These are phyloP conservation scores for Ascochyta pisi DNA, from an alignment of 2,329 filamentous ascomycete species.

Conservation along the genomic window DNA sequence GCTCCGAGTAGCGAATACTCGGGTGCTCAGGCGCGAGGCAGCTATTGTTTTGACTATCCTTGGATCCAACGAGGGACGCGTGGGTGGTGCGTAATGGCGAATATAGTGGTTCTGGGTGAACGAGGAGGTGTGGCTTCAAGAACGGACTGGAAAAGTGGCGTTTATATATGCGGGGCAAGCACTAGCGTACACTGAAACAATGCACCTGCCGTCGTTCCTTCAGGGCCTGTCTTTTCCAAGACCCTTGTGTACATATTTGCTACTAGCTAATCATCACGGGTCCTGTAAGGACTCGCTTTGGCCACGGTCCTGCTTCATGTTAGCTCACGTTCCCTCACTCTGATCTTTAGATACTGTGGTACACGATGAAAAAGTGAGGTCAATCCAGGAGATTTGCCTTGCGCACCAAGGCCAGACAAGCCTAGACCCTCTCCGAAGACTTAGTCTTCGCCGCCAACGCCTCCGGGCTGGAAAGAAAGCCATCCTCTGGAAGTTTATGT, in stretches of 20 bases:
- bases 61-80: background rate
- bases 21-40: no score
- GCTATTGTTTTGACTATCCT: no score
- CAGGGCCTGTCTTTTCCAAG: background rate
- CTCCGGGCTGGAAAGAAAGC: constrained; percentile 25
- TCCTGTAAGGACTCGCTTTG: background rate
- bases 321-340: no score
- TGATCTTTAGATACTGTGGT: no score
- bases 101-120: background rate
- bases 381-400: no score
- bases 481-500: constrained; percentile 40
- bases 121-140: background rate
- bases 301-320: background rate
- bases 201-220: background rate
- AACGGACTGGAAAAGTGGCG: constrained; percentile 1
- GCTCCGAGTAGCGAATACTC: no score
- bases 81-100: background rate
- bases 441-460: constrained; percentile 20
- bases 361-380: no score
- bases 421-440: constrained; percentile 10
- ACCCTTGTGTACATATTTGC: background rate
- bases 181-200: constrained; percentile 3
- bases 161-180: background rate
- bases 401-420: background rate
- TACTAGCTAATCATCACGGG: background rate